Evolutionary conservation across 305 asterid species (phyloP).

Genomic region (Solanum chacoense): DNA sequence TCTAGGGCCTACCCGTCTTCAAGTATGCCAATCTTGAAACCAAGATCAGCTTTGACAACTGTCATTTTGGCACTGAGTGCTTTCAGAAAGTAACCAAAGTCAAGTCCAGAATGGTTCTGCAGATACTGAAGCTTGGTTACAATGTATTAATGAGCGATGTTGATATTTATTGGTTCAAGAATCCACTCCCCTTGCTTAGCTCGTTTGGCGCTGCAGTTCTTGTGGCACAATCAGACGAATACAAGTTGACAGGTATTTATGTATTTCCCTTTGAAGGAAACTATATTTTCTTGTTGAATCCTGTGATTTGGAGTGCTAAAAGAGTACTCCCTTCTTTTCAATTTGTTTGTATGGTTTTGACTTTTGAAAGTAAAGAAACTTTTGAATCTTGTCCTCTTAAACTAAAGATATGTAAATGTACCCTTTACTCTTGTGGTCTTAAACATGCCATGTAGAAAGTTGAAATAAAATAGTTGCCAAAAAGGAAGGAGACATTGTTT

Average conservation of each 20-base stretch:
- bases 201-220: slow-evolving; percentile 73
- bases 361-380: background rate
- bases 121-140: slow-evolving; percentile 71
- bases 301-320: background rate
- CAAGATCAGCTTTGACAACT: slow-evolving; percentile 70
- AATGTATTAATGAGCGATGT: slow-evolving; percentile 44
- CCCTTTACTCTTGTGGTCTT: background rate
- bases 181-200: slow-evolving; percentile 63
- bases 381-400: background rate
- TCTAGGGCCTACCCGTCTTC: slow-evolving; percentile 80
- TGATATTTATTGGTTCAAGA: slow-evolving; percentile 55
- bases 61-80: slow-evolving; percentile 95
- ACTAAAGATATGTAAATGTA: background rate
- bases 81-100: slow-evolving; percentile 88
- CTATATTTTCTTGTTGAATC: background rate
- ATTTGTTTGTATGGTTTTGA: background rate
- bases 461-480: background rate
- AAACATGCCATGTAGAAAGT: background rate
- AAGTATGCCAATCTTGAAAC: slow-evolving; percentile 48
- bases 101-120: slow-evolving; percentile 80
- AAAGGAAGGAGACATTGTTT: background rate
- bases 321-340: background rate
- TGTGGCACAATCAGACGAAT: slow-evolving; percentile 87
- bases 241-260: slow-evolving; percentile 46
- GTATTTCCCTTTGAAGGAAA: background rate